Base-by-base conservation (phyloP, 2,329 filamentous ascomycete species). In the Zalaria sp. region DNA sequence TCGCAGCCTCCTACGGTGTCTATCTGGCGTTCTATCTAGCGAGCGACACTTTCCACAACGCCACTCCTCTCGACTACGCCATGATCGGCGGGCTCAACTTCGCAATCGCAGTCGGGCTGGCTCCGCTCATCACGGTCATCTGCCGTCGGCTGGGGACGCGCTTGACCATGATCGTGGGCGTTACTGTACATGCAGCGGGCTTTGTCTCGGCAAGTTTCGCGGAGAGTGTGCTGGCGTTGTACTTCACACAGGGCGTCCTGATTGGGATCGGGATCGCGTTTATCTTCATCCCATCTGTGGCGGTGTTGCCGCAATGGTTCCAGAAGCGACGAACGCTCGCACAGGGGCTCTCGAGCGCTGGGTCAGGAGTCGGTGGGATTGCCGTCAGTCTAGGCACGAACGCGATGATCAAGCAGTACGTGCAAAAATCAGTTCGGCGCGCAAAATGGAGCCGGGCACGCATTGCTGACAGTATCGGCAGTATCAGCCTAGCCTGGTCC, bases 291-390 rank as follows among this genome's bases (percentile, higher is more conserved):
- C 60, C 62, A 1, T 54, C 55, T 28, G 49, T 61, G 1, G 55
- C 57, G 0, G 52, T 67, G 3, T 46, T 62, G 1, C 56, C 59
- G 1, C 62, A 68, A 38, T 68, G 65, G 65, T 69, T 69, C 46
- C 44, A 48, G 5, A 53, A 47, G 11, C 53, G 51, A 9, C 51
- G 66, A 1, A 60, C 58, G 29, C 47, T 69, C 3, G 65, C 64
- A 2, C 64, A 61, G 27, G 63, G 62, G 1, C 56, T 69, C 25
- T 56, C 54, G 8, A 50, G 53, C 5, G 57, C 61, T 1, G 66
- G 64, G 0, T 59, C 60, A 4, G 65, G 66, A 0, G 51, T 62
- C 5, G 65, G 64, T 1, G 65, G 65, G 1, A 42, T 62, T 4
- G 51, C 58, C 4, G 63, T 60, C 40, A 54, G 53, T 2, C 48